Conservation (phyloP, 2,329 filamentous ascomycete genomes). For the Reticulascus tulasneorum region DNA sequence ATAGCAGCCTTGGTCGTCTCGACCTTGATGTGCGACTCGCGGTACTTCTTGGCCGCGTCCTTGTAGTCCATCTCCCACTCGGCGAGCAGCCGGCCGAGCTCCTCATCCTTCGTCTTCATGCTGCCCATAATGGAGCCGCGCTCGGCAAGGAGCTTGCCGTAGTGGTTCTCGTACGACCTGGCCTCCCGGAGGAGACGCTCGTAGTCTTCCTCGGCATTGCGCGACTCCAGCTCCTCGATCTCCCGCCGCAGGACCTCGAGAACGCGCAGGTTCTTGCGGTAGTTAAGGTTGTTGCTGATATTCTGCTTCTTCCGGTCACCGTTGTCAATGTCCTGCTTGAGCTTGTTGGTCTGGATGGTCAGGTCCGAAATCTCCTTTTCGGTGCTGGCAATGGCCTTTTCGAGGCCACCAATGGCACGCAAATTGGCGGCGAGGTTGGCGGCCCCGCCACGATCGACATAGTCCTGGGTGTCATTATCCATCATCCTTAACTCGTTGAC, state of each 20-base stretch:
- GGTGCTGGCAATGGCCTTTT: constrained; percentile 59
- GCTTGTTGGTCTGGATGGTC: constrained; percentile 68
- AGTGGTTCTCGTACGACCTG: constrained; percentile 59
- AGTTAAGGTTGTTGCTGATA: constrained; percentile 84
- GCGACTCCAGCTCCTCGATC: constrained; percentile 69
- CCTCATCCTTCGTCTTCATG: constrained; percentile 80
- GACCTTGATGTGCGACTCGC: constrained; percentile 83
- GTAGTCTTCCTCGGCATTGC: constrained; percentile 80
- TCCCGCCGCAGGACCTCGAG: constrained; percentile 65
- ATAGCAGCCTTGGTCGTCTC: constrained; percentile 90
- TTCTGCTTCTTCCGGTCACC: constrained; percentile 80
- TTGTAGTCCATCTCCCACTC: constrained; percentile 88
- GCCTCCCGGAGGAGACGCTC: constrained; percentile 70
- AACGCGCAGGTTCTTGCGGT: constrained; percentile 68
- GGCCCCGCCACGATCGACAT: constrained; percentile 71
- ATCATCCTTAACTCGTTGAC: constrained; percentile 73
- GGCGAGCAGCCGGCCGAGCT: constrained; percentile 65
- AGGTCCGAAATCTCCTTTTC: constrained; percentile 66
- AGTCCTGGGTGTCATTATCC: constrained; percentile 74
- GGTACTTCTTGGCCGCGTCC: constrained; percentile 74
- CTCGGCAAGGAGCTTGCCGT: constrained; percentile 67
- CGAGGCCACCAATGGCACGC: constrained; percentile 63
- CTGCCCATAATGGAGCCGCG: constrained; percentile 70
- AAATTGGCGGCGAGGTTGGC: constrained; percentile 66
- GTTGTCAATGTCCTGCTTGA: constrained; percentile 73